Percentiles rank a stretch among this genome's conserved stretches.
These are phyloP conservation scores for Cryptosporidium sp. DNA, from an alignment of 169 alveolate species.

Conservation along the genomic window DNA sequence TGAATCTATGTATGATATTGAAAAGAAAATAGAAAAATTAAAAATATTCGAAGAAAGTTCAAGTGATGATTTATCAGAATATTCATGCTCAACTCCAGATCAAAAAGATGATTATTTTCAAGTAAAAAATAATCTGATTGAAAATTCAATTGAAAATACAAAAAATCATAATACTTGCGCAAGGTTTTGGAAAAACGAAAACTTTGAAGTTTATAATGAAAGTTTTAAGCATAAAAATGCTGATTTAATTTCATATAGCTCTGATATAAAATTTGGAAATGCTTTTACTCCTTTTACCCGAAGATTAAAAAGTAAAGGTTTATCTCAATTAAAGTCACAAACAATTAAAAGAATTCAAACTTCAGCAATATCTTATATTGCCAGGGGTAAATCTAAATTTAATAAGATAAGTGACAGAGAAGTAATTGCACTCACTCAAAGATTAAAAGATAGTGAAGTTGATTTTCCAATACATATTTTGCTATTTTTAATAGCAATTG, in stretches of 20 bases:
- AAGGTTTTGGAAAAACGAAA: background rate
- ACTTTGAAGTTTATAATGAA: background rate
- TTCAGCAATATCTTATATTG: constrained; percentile 21
- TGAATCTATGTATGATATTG: background rate
- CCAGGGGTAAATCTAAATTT: background rate
- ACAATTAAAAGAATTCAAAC: constrained; percentile 66
- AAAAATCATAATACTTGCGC: background rate
- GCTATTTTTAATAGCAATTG: constrained; percentile 32
- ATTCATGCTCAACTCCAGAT: constrained; percentile 10
- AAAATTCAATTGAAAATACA: background rate
- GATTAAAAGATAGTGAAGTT: background rate
- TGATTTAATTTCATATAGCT: background rate
- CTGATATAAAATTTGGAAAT: background rate
- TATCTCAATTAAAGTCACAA: constrained; percentile 46
- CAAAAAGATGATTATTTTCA: background rate
- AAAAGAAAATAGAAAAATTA: background rate
- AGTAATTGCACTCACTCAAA: background rate
- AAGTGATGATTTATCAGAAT: background rate
- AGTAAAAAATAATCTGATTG: background rate
- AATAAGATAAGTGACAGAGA: background rate
- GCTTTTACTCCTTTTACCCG: constrained; percentile 33
- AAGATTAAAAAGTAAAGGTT: constrained; percentile 18
- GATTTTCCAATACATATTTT: constrained; percentile 56
- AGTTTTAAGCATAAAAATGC: background rate
- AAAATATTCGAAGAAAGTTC: constrained; percentile 2